Evolutionary conservation across 371 early-diverging fungal genomes (phyloP).

Genomic region (Mortierella sp.): DNA sequence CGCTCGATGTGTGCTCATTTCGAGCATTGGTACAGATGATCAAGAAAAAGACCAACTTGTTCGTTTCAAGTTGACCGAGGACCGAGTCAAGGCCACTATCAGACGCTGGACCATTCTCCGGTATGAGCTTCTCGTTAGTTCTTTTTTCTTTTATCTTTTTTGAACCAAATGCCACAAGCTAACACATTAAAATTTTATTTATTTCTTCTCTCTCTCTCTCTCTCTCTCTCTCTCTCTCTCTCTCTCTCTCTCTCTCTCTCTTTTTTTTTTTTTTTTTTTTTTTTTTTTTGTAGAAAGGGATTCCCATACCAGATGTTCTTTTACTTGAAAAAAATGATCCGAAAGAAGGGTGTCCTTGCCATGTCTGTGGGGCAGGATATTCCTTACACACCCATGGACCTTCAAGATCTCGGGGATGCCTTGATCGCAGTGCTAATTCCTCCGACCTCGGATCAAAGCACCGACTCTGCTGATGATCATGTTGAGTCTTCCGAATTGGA

Average conservation of each 20-base stretch:
- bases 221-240: not conserved
- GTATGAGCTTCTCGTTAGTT: constrained; percentile 3
- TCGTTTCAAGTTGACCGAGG: constrained; percentile 21
- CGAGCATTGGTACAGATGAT: constrained; percentile 43
- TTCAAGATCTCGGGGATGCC: constrained; percentile 30
- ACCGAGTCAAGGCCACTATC: constrained; percentile 21
- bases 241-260: not conserved
- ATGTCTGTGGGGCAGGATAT: constrained; percentile 30
- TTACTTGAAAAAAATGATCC: constrained; percentile 37
- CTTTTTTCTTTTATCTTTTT: too few species aligned
- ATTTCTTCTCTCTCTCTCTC: too few species aligned
- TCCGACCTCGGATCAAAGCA: not conserved
- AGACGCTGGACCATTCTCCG: constrained; percentile 39
- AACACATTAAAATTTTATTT: too few species aligned
- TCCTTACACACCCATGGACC: constrained; percentile 29
- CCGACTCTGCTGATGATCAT: not conserved
- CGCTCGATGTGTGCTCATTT: constrained; percentile 31
- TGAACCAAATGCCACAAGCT: too few species aligned
- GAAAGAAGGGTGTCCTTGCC: constrained; percentile 19
- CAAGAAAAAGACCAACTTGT: constrained; percentile 26
- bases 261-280: not conserved
- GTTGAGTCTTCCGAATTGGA: not conserved
- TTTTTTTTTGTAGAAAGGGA: constrained; percentile 14
- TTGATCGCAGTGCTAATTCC: constrained; percentile 29
- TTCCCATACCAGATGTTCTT: constrained; percentile 33